These are phyloP conservation scores for Silene conica DNA, from an alignment of 148 eudicot species.

Conservation along the genomic window DNA sequence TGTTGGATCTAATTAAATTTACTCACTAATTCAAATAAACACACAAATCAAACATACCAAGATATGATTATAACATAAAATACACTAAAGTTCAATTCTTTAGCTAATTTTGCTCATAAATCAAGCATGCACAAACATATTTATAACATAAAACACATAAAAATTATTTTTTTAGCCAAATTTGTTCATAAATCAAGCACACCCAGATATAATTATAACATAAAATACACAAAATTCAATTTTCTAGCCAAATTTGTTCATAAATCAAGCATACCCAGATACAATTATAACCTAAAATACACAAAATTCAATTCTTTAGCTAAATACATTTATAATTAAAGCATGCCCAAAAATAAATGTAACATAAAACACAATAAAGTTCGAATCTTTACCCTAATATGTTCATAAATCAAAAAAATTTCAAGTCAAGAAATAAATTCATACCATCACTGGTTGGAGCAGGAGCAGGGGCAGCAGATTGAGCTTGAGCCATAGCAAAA, in stretches of 20 bases:
- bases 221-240: neutral
- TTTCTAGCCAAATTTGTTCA: neutral
- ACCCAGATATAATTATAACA: slow-evolving; percentile 8
- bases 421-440: neutral
- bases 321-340: neutral
- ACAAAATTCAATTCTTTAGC: neutral
- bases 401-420: neutral
- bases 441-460: slow-evolving; percentile 51
- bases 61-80: neutral
- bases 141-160: neutral
- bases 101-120: neutral
- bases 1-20: slow-evolving; percentile 14
- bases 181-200: neutral
- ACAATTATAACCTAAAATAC: neutral
- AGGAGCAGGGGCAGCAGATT: slow-evolving; percentile 38
- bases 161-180: neutral
- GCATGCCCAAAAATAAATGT: slow-evolving; percentile 5
- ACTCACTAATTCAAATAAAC: neutral
- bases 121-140: slow-evolving; percentile 8
- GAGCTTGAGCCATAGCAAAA: slow-evolving; percentile 41
- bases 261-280: slow-evolving; percentile 12
- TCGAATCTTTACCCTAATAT: neutral
- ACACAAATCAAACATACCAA: slow-evolving; percentile 10
- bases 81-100: neutral
- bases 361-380: neutral